Evolutionary conservation across 345 rosid genomes (phyloP), one percentile per base, ranked within the genome.

Genomic region (Murraya koenigii): DNA sequence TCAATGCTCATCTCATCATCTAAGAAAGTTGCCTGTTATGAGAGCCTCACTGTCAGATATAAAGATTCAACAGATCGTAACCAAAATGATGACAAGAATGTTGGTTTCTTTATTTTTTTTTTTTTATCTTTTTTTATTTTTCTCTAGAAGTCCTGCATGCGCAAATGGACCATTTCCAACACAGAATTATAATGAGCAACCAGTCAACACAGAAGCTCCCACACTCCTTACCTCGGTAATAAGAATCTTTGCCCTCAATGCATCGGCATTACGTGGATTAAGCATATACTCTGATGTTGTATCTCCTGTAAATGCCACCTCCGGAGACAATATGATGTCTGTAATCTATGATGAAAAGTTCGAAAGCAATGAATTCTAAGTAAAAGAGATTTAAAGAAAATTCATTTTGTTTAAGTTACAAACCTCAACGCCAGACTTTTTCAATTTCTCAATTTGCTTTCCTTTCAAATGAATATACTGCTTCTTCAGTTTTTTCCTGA

Each of bases 221-320:
- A 72, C 6, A n/a, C 41, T 71, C 11, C 26, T 71, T 77, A 93
- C 98, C 97, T 95, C 99, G 32, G 99, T 92, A 75, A 95, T 92
- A 75, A 95, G 97, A 83, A 92, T 78, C 86, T 93, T 95, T 35
- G 99, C 98, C 70, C 97, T 91, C 86, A 95, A 85, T 1, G 99
- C 98, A 86, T 95, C 99, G 64, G 99, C 91, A 72, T 89, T 95
- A 39, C 91, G 92, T 59, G 99, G 99, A 84, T 95, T 93, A 55
- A 93, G 92, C 97, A 95, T 95, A 87, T 91, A 95, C 59, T 93
- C 97, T 67, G 97, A 80, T 36, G 96, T 95, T 66, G 99, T 95
- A 81, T 95, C 98, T 75, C 99, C 99, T 13, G 99, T 93, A 78
- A 93, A 93, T 17, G 98, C 97, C 69, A 95, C 90, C 87, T 95